Evolutionary conservation across 2,329 filamentous ascomycete genomes (phyloP).

Genomic region (Trichoderma sp.): DNA sequence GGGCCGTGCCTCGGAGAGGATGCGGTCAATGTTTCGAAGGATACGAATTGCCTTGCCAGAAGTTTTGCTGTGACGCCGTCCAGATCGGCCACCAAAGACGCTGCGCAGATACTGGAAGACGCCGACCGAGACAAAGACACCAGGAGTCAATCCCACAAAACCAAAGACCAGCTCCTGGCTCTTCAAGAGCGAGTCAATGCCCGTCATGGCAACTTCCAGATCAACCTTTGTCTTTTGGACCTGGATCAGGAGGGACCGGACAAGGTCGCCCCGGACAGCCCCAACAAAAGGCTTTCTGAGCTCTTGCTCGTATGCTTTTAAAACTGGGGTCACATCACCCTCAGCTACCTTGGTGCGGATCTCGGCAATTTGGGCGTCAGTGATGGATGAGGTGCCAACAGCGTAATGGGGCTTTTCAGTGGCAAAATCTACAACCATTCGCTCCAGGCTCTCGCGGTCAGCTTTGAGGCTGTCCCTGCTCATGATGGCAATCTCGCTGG

Average conservation of each 20-base stretch:
- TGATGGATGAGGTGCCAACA: conserved; percentile 54
- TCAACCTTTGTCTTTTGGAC: conserved; percentile 99
- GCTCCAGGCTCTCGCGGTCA: conserved; percentile 87
- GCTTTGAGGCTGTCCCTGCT: conserved; percentile 88
- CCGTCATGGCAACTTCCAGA: conserved; percentile 91
- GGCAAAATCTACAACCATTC: conserved; percentile 98
- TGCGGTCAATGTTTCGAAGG: conserved; percentile 84
- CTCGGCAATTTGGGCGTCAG: conserved; percentile 68
- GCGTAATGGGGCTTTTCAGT: conserved; percentile 72
- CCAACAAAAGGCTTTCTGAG: conserved; percentile 79
- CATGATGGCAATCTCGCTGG: conserved; percentile 95
- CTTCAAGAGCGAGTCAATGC: conserved; percentile 91
- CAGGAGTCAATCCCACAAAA: conserved; percentile 92
- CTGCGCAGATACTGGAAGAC: conserved; percentile 70
- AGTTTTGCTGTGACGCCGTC: conserved; percentile 64
- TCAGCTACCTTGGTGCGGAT: conserved; percentile 81
- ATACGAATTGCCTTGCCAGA: conserved; percentile 74
- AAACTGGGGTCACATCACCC: conserved; percentile 88
- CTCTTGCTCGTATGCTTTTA: conserved; percentile 89
- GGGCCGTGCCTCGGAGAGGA: conserved; percentile 67
- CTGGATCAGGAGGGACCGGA: conserved; percentile 90
- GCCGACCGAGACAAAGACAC: conserved; percentile 83
- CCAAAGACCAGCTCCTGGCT: conserved; percentile 97
- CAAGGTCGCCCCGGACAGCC: conserved; percentile 80
- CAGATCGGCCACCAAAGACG: conserved; percentile 69